Conservation (phyloP, 441 rosid species). For the Jatropha multifida region DNA sequence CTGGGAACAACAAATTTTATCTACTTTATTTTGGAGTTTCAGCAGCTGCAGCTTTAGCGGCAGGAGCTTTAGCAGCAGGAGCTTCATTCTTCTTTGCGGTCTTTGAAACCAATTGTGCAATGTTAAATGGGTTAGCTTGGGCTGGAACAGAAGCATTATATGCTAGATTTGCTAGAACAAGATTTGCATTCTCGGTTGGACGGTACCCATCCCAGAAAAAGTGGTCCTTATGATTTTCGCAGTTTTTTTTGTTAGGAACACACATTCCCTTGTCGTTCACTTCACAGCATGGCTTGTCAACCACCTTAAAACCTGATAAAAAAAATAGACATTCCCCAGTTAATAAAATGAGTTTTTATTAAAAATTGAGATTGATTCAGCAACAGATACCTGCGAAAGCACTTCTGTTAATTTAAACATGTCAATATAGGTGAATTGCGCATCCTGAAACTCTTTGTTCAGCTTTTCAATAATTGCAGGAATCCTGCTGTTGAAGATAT, state of each 20-base stretch:
- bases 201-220: conserved; percentile 20
- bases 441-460: neutral
- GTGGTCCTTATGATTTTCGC: neutral
- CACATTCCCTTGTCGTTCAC: conserved; percentile 14
- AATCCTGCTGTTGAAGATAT: neutral
- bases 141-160: conserved; percentile 13
- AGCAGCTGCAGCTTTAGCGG: too few species aligned
- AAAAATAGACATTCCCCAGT: too few species aligned
- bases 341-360: too few species aligned
- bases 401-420: neutral
- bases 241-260: neutral
- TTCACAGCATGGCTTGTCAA: neutral
- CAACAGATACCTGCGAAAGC: neutral
- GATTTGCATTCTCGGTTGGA: conserved; percentile 14
- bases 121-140: conserved; percentile 11
- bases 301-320: conserved; percentile 14
- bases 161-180: neutral
- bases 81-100: too few species aligned
- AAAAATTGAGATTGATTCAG: too few species aligned
- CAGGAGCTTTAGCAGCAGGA: too few species aligned
- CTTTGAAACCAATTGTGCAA: neutral
- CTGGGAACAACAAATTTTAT: too few species aligned
- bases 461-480: neutral
- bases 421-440: conserved; percentile 14
- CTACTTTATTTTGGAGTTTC: too few species aligned